Evolutionary conservation across 192 early-diverging fungal genomes (phyloP).

Genomic region (Entrophospora sp.): DNA sequence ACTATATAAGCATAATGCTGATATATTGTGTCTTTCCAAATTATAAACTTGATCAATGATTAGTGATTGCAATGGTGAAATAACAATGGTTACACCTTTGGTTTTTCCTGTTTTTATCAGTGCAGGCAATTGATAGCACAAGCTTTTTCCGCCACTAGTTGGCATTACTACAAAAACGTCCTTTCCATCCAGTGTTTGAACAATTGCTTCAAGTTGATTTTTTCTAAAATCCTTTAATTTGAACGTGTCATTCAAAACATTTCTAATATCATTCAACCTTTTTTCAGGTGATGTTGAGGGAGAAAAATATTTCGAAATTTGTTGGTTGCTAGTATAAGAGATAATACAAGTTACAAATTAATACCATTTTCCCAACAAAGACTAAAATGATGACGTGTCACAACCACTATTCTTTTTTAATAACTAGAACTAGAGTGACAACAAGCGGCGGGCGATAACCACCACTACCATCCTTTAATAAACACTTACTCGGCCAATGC

Average conservation of each 20-base stretch:
- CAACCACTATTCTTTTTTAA: too few relatives aligned
- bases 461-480: too few relatives aligned
- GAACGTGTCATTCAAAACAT: slow-evolving; percentile 37
- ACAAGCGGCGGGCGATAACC: too few relatives aligned
- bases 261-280: slow-evolving; percentile 6
- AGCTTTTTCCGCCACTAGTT: slow-evolving; percentile 90
- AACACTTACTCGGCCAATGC: too few relatives aligned
- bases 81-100: slow-evolving; percentile 74
- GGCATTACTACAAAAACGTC: slow-evolving; percentile 96
- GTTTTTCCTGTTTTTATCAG: slow-evolving; percentile 38
- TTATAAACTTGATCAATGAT: slow-evolving; percentile 89
- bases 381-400: too few relatives aligned
- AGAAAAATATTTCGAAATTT: too few relatives aligned
- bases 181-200: slow-evolving; percentile 67
- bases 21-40: slow-evolving; percentile 37
- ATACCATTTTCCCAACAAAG: too few relatives aligned
- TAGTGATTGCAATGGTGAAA: slow-evolving; percentile 90
- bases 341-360: too few relatives aligned
- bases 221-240: slow-evolving; percentile 67
- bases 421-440: too few relatives aligned
- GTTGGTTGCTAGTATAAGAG: too few relatives aligned
- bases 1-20: slow-evolving; percentile 47
- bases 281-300: too few relatives aligned
- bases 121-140: slow-evolving; percentile 94
- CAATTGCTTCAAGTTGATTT: slow-evolving; percentile 85